phyloP scores from a whole-genome alignment of 2,329 filamentous ascomycete species.

The Atkinsonella texensis region DNA sequence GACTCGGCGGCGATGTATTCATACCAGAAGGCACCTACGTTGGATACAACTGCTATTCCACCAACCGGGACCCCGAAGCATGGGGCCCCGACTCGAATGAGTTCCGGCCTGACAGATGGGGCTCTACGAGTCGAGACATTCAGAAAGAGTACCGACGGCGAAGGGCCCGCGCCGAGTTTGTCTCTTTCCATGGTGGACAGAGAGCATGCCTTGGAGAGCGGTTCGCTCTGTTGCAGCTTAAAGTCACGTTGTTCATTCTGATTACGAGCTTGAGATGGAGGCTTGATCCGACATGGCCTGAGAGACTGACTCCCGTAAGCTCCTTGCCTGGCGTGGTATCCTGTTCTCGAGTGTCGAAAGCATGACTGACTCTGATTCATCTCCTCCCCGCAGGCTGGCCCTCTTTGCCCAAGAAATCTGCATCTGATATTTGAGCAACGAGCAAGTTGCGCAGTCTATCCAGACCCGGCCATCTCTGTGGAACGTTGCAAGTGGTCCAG shows the following conservation, averaged over 20 bases:
- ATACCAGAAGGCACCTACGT: conserved; percentile 26
- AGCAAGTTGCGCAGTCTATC: neutral
- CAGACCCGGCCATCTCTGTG: too few relatives aligned
- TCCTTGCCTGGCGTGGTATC: neutral
- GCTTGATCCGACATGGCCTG: conserved; percentile 19
- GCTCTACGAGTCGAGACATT: conserved; percentile 21
- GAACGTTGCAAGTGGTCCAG: too few relatives aligned
- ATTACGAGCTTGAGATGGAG: conserved; percentile 17
- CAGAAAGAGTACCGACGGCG: conserved; percentile 21
- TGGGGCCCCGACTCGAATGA: conserved; percentile 22
- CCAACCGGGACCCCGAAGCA: conserved; percentile 21
- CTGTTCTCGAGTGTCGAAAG: neutral
- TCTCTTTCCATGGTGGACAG: conserved; percentile 29
- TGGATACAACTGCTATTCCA: conserved; percentile 28
- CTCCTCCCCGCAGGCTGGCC: conserved; percentile 5
- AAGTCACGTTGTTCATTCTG: conserved; percentile 21
- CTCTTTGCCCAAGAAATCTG: conserved; percentile 7
- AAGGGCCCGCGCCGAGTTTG: conserved; percentile 25
- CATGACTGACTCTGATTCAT: neutral
- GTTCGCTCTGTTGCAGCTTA: conserved; percentile 26
- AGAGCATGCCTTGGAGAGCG: conserved; percentile 28
- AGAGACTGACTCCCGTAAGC: conserved; percentile 22
- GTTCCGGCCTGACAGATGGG: conserved; percentile 29
- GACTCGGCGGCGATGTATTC: conserved; percentile 17
- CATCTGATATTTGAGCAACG: conserved; percentile 3